Evolutionary conservation across 2,329 filamentous ascomycete genomes (phyloP), one percentile per base, ranked within the genome.

Genomic region (Fusarium napiforme): DNA sequence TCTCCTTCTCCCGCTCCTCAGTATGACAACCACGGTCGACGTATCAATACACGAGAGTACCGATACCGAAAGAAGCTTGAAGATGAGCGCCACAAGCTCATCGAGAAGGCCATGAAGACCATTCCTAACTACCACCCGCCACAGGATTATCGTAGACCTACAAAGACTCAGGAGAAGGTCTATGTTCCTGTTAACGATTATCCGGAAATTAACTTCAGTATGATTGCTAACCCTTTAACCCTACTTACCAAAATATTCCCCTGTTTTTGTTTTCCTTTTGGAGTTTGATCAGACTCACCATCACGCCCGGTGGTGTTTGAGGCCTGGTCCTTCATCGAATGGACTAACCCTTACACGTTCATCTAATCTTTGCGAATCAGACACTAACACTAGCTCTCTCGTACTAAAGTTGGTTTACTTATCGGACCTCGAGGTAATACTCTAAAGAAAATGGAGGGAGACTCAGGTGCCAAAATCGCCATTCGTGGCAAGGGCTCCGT

Each of bases 121-220:
- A 98, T 99, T 84, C 96, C 96, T 87, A 98, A 98, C 90, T 99
- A 99, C 84, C 95, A 98, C 83, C 96, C 96, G 80, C 96, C 96
- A 67, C 94, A 96, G 89, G 96, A 99, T 84, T 99, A 99, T 85
- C 94, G 96, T 84, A 94, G 96, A 80, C 96, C 96, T 72, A 98
- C 96, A 83, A 99, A 99, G 93, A 99, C 96, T 82, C 96, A 99
- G 86, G 96, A 99, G 89, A 99, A 99, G 89, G 97, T 99, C 93
- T 99, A 99, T 84, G 96, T 99, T 84, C 96, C 96, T 83, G 96
- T 99, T 87, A 99, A 99, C 91, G 96, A 99, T 86, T 99, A 99
- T 85, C 96, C 96, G 89, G 96, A 99, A 86, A 98, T 99, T 92
- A 99, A 99, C 93, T 99, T 99, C 94, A 99, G 96, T 99, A 98